A percentile compares a stretch with the other conserved stretches of the same genome.
Evolutionary conservation across 2,329 filamentous ascomycete species (phyloP).

Genomic region (Fusarium neocosmosporiellum): DNA sequence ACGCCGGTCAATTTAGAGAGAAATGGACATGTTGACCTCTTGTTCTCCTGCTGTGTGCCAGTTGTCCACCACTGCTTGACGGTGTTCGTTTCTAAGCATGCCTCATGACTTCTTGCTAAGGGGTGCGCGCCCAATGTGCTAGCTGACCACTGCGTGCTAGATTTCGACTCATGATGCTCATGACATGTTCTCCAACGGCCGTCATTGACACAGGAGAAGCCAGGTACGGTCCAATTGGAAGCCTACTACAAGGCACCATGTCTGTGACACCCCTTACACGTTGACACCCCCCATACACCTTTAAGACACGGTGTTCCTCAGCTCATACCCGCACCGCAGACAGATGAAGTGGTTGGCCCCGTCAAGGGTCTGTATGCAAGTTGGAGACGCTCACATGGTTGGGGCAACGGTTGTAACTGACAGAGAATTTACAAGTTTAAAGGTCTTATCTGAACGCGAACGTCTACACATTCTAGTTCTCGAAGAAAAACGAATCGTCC

Average conservation of each 20-base stretch:
- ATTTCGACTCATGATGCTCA: not conserved
- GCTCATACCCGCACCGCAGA: not conserved
- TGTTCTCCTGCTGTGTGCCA: not conserved
- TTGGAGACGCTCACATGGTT: not conserved
- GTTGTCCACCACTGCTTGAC: not conserved
- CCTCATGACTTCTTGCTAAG: not conserved
- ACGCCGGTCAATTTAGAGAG: not conserved
- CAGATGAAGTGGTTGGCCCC: not conserved
- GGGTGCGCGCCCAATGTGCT: not conserved
- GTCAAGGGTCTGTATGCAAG: not conserved
- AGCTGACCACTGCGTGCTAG: not conserved
- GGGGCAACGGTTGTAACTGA: not conserved
- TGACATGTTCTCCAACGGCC: not conserved
- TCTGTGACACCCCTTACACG: not conserved
- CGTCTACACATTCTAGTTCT: not conserved
- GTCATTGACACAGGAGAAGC: not conserved
- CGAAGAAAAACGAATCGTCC: not conserved
- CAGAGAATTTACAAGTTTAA: not conserved
- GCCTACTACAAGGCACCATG: not conserved
- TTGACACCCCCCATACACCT: not conserved
- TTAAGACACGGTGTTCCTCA: not conserved
- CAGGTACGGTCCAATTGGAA: not conserved
- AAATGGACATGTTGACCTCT: not conserved
- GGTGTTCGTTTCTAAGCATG: not conserved
- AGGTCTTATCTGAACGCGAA: constrained; percentile 5